Evolutionary conservation across 805 yeast species (phyloP), one percentile per base, ranked within the genome.

Genomic region (Schwanniomyces polymorphus): DNA sequence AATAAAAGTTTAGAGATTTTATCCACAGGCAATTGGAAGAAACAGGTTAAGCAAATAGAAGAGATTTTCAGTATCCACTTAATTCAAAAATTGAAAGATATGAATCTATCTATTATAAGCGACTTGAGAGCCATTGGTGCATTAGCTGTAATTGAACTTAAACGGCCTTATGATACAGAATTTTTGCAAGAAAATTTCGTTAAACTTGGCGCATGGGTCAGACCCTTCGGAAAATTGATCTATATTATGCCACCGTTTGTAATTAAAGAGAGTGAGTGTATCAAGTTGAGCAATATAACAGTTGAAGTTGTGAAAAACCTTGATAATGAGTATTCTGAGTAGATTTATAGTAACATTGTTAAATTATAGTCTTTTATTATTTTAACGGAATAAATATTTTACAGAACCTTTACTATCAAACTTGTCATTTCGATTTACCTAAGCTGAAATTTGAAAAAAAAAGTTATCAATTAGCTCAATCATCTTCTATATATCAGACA

Each of bases 181-280:
- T 88, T 92, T 62, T 97, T 92, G 69, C 82, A 86, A 46, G 53
- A 82, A 38, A 87, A 85, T 71, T 86, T 92, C 92, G 90, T 87
- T 70, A 83, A 88, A 44, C 75, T 81, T 51, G 98, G 98, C 48
- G 86, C 92, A n/a, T 75, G 91, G 61, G 97, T 97, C 53, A 91
- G 91, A 73, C 98, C 97, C 54, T 91, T 97, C 1, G 96, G 90
- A 58, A 86, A 91, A 67, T 91, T 92, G 60, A 91, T 92, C 64
- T 86, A 97, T 75, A 76, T 92, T 65, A 97, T 97, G 8, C 98
- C 98, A 48, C 97, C 98, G 17, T 75, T 27, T 10, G 29, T 27
- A 27, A 8, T 10, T 10, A 27, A 8, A 4, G 12, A 27, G 3
- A 27, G 12, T 6, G 29, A 27, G 3, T 27, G 29, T 27, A 11